Evolutionary conservation across 2,329 filamentous ascomycete species (phyloP).

Genomic region (Cercospora brassicicola): DNA sequence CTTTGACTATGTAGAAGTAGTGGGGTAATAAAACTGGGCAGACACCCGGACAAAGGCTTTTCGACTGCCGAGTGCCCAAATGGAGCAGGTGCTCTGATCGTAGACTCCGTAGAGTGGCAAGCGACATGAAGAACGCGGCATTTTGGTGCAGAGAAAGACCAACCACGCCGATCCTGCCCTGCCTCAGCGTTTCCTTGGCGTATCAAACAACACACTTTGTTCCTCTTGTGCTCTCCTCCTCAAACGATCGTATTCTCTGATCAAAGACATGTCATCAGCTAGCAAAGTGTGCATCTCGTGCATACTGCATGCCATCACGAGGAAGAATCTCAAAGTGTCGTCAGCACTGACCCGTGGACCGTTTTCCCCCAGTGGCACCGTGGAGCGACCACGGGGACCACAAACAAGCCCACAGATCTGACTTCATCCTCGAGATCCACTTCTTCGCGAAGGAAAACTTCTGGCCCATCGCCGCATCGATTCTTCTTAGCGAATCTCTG

Average conservation of each 20-base stretch:
- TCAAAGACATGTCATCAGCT: not conserved
- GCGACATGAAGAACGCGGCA: not conserved
- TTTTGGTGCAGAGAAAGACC: not conserved
- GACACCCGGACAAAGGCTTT: not conserved
- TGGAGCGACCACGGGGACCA: not conserved
- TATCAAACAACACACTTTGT: not conserved
- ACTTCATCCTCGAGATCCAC: slow-evolving; percentile 7
- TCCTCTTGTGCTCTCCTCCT: not conserved
- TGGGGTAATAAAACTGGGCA: not conserved
- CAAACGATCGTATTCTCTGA: not conserved
- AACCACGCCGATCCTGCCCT: not conserved
- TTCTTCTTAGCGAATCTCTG: not conserved
- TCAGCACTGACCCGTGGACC: not conserved
- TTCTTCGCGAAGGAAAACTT: not conserved
- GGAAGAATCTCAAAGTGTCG: not conserved
- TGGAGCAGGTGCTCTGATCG: not conserved
- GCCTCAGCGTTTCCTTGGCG: not conserved
- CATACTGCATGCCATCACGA: not conserved
- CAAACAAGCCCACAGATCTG: slow-evolving; percentile 10
- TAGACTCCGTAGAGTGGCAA: not conserved
- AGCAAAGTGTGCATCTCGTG: not conserved
- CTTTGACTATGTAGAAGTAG: slow-evolving; percentile 9
- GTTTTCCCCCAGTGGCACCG: not conserved
- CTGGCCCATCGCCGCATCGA: not conserved
- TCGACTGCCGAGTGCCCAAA: not conserved